Evolutionary conservation across 2,329 filamentous ascomycete genomes (phyloP), one percentile per base, ranked within the genome.

Genomic region (Cadophora sp.): DNA sequence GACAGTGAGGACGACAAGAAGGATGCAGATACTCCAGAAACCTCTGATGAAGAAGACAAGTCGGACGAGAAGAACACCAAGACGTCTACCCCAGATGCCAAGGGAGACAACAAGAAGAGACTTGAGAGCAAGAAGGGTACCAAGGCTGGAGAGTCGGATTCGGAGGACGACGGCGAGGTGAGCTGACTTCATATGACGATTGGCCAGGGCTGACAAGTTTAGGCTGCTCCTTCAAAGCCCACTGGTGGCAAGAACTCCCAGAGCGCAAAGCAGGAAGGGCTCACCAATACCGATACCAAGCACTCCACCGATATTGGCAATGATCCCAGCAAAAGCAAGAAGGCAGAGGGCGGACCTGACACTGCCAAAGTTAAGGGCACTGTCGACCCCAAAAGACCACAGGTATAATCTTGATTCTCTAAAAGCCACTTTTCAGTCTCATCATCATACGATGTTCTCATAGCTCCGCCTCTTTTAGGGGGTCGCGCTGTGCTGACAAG

Each of bases 301-400:
- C 83, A 88, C 77, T 81, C 83, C 31, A 80, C 79, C 29, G 76
- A 81, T 62, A 79, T 81, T 69, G 79, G 80, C 68, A 77, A 80
- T 51, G 77, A 83, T 61, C 73, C 80, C 6, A 80, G 80, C 43
- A 85, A 85, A 80, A 86, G 82, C 76, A 83, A 83, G 75, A 89
- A 89, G 80, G 78, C 80, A n/a, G 86, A 89, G 78, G 86, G 85
- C 34, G 78, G 80, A 62, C 82, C 83, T 34, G 86, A 89, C 59
- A 83, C 84, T 12, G 83, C 86, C 26, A 88, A 89, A 76, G 71
- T 81, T 29, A 83, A 84, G 76, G 84, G 84, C 37, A 83, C 83
- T 12, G 79, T 86, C 61, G 79, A 82, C 46, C 76, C 67, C 67
- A 70, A 71, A 26, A 66, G 73, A 59, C 58, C 68, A 51, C 73